These are phyloP conservation scores for Pseudonitzschia multistriata DNA, from an alignment of 108 stramenopile genomes.

Conservation along the genomic window DNA sequence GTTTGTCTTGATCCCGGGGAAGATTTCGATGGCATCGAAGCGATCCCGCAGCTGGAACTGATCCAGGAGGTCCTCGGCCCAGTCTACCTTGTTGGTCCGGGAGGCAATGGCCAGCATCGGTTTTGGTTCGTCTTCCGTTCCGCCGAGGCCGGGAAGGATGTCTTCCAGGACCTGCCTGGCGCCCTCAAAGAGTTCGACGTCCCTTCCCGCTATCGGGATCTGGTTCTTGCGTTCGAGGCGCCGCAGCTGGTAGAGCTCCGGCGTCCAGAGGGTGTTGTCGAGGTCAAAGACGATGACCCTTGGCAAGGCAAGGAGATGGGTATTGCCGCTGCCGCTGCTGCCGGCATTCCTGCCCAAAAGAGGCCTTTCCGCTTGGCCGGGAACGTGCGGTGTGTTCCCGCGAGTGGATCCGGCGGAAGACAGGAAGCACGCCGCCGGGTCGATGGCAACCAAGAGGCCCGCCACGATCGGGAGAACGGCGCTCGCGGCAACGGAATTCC, in stretches of 20 bases:
- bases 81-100: slow-evolving; percentile 63
- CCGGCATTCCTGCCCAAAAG: too few species aligned
- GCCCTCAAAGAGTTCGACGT: slow-evolving; percentile 63
- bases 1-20: slow-evolving; percentile 66
- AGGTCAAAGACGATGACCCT: slow-evolving; percentile 54
- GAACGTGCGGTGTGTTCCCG: too few species aligned
- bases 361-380: too few species aligned
- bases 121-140: slow-evolving; percentile 9
- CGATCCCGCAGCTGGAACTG: slow-evolving; percentile 54
- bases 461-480: background rate
- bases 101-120: slow-evolving; percentile 69
- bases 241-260: slow-evolving; percentile 79
- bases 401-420: too few species aligned
- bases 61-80: slow-evolving; percentile 62
- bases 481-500: background rate
- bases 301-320: slow-evolving; percentile 17
- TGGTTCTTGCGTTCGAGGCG: slow-evolving; percentile 38
- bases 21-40: slow-evolving; percentile 69
- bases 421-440: slow-evolving; percentile 1
- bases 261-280: slow-evolving; percentile 58
- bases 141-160: slow-evolving; percentile 25
- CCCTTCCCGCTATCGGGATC: slow-evolving; percentile 53
- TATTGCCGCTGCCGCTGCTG: background rate
- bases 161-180: slow-evolving; percentile 46
- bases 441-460: background rate